Conservation (phyloP, 2,329 filamentous ascomycete species). For the Podosphaera xanthii region DNA sequence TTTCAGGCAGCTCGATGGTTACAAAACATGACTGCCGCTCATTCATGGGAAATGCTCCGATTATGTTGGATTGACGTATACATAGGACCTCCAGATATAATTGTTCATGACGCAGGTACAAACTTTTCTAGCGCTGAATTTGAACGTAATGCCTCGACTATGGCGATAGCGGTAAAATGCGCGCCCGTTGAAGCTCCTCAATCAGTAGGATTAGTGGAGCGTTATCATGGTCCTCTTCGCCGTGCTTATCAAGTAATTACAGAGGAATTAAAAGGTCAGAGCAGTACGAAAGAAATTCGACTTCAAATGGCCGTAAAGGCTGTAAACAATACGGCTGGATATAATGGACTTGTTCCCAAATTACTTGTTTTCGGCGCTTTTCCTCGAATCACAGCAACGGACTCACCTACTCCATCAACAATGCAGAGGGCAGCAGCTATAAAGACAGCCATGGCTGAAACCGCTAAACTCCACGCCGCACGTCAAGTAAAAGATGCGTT, state of each 20-base stretch:
- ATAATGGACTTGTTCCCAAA: not conserved
- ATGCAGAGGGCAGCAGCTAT: slow-evolving; percentile 1
- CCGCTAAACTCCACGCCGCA: not conserved
- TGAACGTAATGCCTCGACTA: not conserved
- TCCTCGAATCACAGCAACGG: not conserved
- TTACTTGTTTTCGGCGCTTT: slow-evolving; percentile 1
- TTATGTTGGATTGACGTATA: slow-evolving; percentile 3
- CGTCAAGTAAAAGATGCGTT: slow-evolving; percentile 2
- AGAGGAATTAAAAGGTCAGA: not conserved
- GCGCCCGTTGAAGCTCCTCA: slow-evolving; percentile 1
- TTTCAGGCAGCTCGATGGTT: slow-evolving; percentile 2
- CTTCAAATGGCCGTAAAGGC: slow-evolving; percentile 1
- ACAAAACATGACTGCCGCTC: not conserved
- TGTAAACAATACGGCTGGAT: not conserved
- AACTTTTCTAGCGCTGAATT: slow-evolving; percentile 3
- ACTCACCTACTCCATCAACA: not conserved
- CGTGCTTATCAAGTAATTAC: not conserved
- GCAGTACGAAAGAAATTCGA: slow-evolving; percentile 1
- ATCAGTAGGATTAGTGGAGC: slow-evolving; percentile 1
- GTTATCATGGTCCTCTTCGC: slow-evolving; percentile 1
- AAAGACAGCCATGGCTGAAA: slow-evolving; percentile 3
- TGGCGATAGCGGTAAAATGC: not conserved
- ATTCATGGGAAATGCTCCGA: slow-evolving; percentile 1
- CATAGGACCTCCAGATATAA: not conserved
- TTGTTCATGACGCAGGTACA: not conserved